Conservation (phyloP, 169 alveolate species). For the Plasmodium cynomolgi region DNA sequence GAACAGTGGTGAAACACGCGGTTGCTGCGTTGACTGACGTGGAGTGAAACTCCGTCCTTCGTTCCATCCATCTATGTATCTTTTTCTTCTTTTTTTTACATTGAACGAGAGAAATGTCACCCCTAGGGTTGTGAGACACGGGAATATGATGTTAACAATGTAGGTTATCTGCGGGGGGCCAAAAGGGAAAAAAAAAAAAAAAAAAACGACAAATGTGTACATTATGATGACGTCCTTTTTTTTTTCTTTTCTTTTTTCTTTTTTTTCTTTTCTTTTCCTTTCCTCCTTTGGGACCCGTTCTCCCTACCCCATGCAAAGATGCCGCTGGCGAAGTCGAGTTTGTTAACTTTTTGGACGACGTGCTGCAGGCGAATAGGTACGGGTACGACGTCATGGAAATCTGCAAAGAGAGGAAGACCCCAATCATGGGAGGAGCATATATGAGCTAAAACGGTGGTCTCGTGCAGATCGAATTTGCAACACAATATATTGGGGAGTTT, state of each 20-base stretch:
- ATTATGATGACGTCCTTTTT: not conserved
- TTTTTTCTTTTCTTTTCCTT: not conserved
- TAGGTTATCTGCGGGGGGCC: constrained; percentile 32
- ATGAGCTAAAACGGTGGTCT: not conserved
- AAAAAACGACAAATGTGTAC: not conserved
- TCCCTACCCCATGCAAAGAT: constrained; percentile 59
- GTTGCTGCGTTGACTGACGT: not conserved
- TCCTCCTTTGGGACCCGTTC: not conserved
- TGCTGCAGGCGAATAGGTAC: constrained; percentile 12
- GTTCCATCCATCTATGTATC: not conserved
- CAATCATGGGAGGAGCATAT: not conserved
- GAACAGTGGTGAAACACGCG: not conserved
- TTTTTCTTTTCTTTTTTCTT: not conserved
- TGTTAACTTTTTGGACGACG: constrained; percentile 46
- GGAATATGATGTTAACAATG: constrained; percentile 50
- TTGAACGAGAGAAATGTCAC: constrained; percentile 42
- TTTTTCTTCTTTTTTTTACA: constrained; percentile 12
- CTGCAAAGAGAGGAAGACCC: not conserved
- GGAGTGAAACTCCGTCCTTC: not conserved
- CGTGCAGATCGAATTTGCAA: not conserved
- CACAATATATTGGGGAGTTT: not conserved
- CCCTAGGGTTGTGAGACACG: constrained; percentile 41
- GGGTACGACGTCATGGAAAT: constrained; percentile 61
- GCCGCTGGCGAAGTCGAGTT: constrained; percentile 73
- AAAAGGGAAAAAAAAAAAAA: not conserved